Evolutionary conservation across 176 grass and related monocot genomes (phyloP).

Genomic region (Musa schizocarpa): DNA sequence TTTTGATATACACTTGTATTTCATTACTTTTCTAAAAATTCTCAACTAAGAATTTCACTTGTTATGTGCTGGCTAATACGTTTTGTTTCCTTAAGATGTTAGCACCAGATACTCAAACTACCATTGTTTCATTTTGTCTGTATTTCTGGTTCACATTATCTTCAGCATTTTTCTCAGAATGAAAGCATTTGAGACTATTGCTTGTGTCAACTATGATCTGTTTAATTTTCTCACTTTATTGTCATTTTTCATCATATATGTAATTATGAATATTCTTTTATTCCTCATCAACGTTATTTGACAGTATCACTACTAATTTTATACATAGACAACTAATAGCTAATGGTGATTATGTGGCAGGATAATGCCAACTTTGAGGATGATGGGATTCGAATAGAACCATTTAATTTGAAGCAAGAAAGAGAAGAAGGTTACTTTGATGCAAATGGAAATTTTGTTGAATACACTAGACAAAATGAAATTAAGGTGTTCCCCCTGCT

Average conservation of each 20-base stretch:
- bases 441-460: conserved; percentile 80
- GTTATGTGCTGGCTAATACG: no score
- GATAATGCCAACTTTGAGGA: conserved; percentile 63
- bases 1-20: no score
- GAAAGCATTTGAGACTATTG: no score
- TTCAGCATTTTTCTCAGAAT: no score
- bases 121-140: no score
- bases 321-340: conserved; percentile 4
- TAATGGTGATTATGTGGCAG: conserved; percentile 44
- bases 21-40: no score
- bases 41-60: no score
- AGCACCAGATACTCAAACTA: no score
- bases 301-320: neutral
- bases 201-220: neutral
- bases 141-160: no score
- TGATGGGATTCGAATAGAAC: conserved; percentile 77
- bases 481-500: conserved; percentile 47
- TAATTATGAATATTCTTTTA: neutral
- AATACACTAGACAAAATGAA: conserved; percentile 63
- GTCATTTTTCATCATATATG: neutral
- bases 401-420: conserved; percentile 94
- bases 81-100: no score
- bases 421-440: conserved; percentile 97
- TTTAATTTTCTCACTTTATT: neutral
- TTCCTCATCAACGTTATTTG: neutral